Evolutionary conservation across 139 green algal species (phyloP).

Genomic region (Chlamydomonas eustigma): DNA sequence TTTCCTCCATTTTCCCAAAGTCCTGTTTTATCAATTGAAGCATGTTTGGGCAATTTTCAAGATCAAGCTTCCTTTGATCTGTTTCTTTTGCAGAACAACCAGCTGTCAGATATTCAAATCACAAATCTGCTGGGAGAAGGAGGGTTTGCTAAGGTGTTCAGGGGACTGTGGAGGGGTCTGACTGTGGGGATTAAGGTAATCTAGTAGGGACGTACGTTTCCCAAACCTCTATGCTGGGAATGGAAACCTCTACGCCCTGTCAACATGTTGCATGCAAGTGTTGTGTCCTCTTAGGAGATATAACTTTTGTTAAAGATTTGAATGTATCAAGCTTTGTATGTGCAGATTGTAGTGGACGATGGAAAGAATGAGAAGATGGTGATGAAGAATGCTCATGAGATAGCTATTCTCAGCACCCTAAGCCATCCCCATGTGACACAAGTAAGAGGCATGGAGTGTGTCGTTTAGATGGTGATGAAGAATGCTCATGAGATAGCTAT

Average conservation of each 20-base stretch:
- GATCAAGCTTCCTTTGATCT: too few species aligned
- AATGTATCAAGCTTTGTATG: conserved; percentile 29
- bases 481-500: conserved; percentile 63
- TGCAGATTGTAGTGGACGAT: conserved; percentile 49
- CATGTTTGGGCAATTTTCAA: too few species aligned
- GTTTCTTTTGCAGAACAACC: conserved; percentile 18
- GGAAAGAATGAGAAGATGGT: conserved; percentile 52
- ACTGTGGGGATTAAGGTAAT: conserved; percentile 22
- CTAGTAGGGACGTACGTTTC: neutral
- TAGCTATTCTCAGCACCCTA: conserved; percentile 47
- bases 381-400: conserved; percentile 62
- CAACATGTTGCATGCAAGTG: neutral
- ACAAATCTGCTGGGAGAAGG: conserved; percentile 49
- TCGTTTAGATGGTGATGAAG: conserved; percentile 56
- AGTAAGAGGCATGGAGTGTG: conserved; percentile 11
- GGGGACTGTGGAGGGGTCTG: conserved; percentile 38
- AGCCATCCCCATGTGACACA: conserved; percentile 55
- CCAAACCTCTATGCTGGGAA: too few species aligned
- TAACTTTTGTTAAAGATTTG: too few species aligned
- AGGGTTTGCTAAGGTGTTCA: conserved; percentile 58
- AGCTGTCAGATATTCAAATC: conserved; percentile 35
- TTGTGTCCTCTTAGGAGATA: too few species aligned
- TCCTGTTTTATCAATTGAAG: too few species aligned
- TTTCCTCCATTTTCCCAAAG: too few species aligned
- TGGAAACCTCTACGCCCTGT: too few species aligned